Conservation (phyloP, 768 basidiomycete species). For the Roridomyces roridus region DNA sequence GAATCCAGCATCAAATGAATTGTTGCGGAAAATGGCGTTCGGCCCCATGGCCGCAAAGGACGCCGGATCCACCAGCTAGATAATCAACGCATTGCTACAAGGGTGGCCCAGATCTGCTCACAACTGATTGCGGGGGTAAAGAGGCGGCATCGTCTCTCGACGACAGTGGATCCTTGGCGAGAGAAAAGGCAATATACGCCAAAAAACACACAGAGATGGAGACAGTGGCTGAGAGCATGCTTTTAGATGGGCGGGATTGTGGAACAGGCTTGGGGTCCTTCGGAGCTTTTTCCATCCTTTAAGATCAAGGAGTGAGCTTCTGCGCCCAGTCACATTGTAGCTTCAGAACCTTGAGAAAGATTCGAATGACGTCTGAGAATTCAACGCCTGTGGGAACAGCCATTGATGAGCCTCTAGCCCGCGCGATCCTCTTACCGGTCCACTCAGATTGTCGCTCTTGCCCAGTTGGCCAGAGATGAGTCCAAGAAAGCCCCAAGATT, state of each 20-base stretch:
- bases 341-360: slow-evolving; percentile 7
- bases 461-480: too few species aligned
- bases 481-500: too few species aligned
- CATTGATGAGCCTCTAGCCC: not conserved
- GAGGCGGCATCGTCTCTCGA: slow-evolving; percentile 13
- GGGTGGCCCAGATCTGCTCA: slow-evolving; percentile 13
- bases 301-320: slow-evolving; percentile 11
- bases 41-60: slow-evolving; percentile 58
- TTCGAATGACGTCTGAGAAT: slow-evolving; percentile 17
- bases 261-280: not conserved
- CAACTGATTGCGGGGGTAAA: slow-evolving; percentile 35
- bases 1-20: slow-evolving; percentile 49
- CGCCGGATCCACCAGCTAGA: slow-evolving; percentile 56
- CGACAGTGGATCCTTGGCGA: slow-evolving; percentile 17
- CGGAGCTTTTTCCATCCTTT: slow-evolving; percentile 19
- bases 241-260: slow-evolving; percentile 4
- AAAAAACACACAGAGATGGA: slow-evolving; percentile 21
- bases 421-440: too few species aligned
- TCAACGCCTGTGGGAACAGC: slow-evolving; percentile 13
- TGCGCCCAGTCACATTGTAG: slow-evolving; percentile 18
- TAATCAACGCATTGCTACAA: not conserved
- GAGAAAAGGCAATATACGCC: slow-evolving; percentile 17
- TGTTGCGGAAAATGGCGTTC: slow-evolving; percentile 45
- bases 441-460: too few species aligned
- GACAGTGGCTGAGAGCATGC: not conserved